Evolutionary conservation across 176 grass and related monocot species (phyloP).

Genomic region (Musa beccarii): DNA sequence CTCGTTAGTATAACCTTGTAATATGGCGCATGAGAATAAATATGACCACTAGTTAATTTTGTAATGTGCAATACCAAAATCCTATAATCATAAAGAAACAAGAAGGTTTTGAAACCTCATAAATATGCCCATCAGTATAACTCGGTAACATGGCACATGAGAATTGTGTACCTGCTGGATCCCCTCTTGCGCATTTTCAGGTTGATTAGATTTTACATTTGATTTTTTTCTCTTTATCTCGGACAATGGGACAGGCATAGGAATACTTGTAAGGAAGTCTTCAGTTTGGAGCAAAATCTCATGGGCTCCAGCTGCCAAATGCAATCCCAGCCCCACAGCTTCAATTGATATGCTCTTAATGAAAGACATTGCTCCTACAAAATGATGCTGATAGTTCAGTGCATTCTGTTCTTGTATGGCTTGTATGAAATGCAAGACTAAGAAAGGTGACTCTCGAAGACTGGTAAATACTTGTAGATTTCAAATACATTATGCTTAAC

Average conservation of each 20-base stretch:
- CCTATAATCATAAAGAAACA: conserved; percentile 2
- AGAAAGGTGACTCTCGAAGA: no score
- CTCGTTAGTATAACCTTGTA: neutral
- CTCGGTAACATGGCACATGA: conserved; percentile 3
- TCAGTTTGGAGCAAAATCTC: conserved; percentile 85
- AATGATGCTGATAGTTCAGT: conserved; percentile 15
- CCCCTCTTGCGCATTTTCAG: conserved; percentile 80
- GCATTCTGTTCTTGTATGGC: neutral
- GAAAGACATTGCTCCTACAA: conserved; percentile 80
- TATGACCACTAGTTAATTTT: neutral
- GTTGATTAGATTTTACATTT: conserved; percentile 76
- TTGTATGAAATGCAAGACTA: no score
- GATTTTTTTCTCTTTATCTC: conserved; percentile 43
- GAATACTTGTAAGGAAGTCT: conserved; percentile 48
- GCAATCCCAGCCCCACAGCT: conserved; percentile 87
- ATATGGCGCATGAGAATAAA: no score
- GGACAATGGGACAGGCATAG: conserved; percentile 32
- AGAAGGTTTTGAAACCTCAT: conserved; percentile 3
- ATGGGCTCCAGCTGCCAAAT: conserved; percentile 89
- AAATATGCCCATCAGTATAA: conserved; percentile 4
- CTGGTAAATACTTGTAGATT: no score
- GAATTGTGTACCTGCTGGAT: conserved; percentile 57
- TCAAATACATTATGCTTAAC: no score
- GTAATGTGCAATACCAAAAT: neutral
- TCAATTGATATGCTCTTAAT: conserved; percentile 84